phyloP scores from a whole-genome alignment of 352 stramenopile genomes.

The Hyaloperonospora brassicae region DNA sequence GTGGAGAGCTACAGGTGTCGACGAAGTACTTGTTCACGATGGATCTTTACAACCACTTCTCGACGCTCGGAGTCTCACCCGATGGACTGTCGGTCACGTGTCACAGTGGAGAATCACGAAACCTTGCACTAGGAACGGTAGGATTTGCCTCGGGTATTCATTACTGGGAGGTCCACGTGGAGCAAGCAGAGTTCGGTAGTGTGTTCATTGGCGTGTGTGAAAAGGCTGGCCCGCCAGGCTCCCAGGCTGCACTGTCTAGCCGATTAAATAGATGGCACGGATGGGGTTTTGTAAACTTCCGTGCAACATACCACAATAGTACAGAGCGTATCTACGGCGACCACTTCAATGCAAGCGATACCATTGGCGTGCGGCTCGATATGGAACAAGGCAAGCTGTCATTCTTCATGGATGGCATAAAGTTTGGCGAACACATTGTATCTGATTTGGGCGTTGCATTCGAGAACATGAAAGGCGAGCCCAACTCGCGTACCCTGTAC shows the following conservation, averaged over 20 bases:
- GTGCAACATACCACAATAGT: slow-evolving; percentile 90
- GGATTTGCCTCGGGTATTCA: slow-evolving; percentile 89
- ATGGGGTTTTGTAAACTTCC: slow-evolving; percentile 97
- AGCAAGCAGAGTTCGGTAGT: slow-evolving; percentile 95
- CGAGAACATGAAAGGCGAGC: slow-evolving; percentile 87
- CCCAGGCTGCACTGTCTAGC: slow-evolving; percentile 65
- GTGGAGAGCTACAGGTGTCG: slow-evolving; percentile 52
- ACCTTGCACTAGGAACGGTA: slow-evolving; percentile 75
- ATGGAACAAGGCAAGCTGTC: slow-evolving; percentile 96
- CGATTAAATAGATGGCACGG: slow-evolving; percentile 85
- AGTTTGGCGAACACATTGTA: slow-evolving; percentile 98
- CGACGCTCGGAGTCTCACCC: slow-evolving; percentile 68
- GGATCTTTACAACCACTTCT: slow-evolving; percentile 71
- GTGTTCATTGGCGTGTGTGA: slow-evolving; percentile 96
- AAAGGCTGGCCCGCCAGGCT: slow-evolving; percentile 71
- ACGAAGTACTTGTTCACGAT: slow-evolving; percentile 82
- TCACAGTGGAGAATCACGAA: slow-evolving; percentile 77
- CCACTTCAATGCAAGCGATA: slow-evolving; percentile 92
- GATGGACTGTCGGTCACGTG: slow-evolving; percentile 75
- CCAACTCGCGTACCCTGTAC: slow-evolving; percentile 87
- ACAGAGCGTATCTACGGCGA: slow-evolving; percentile 87
- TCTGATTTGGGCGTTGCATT: slow-evolving; percentile 96
- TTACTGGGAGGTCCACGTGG: slow-evolving; percentile 97
- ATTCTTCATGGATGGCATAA: slow-evolving; percentile 98
- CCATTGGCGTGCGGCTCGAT: slow-evolving; percentile 97